These are phyloP conservation scores for Trichosporon ovoides DNA, from an alignment of 1,284 basidiomycete species.

Conservation along the genomic window DNA sequence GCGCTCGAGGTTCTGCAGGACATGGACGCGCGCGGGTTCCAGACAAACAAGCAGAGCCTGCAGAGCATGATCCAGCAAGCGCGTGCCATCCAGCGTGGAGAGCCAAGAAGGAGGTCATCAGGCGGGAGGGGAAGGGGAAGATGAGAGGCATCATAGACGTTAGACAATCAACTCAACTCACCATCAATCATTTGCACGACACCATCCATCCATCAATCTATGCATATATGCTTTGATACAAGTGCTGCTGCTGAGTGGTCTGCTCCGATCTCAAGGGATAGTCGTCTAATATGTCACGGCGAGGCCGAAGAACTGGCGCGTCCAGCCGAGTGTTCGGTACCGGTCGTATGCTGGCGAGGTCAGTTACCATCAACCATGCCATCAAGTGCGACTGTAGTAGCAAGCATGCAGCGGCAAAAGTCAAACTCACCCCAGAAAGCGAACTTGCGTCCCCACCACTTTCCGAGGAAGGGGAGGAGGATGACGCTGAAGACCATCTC, in stretches of 20 bases:
- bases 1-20: conserved; percentile 59
- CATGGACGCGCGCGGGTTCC: conserved; percentile 53
- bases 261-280: not conserved
- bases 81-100: conserved; percentile 1
- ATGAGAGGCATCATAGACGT: not conserved
- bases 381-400: too few relatives aligned
- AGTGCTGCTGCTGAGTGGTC: not conserved
- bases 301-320: conserved; percentile 59
- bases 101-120: too few relatives aligned
- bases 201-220: not conserved
- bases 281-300: not conserved
- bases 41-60: conserved; percentile 48
- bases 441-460: conserved; percentile 78
- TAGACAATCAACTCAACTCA: not conserved
- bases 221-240: conserved; percentile 6
- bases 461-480: conserved; percentile 77
- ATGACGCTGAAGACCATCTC: conserved; percentile 73
- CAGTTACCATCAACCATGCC: too few relatives aligned
- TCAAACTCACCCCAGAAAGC: conserved; percentile 71
- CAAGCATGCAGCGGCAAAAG: not conserved
- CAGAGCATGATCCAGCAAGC: conserved; percentile 39
- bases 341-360: conserved; percentile 56
- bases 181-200: not conserved
- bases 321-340: conserved; percentile 63
- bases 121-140: not conserved